Conservation (phyloP, 2,329 filamentous ascomycete genomes). For the Capronia epimyces region DNA sequence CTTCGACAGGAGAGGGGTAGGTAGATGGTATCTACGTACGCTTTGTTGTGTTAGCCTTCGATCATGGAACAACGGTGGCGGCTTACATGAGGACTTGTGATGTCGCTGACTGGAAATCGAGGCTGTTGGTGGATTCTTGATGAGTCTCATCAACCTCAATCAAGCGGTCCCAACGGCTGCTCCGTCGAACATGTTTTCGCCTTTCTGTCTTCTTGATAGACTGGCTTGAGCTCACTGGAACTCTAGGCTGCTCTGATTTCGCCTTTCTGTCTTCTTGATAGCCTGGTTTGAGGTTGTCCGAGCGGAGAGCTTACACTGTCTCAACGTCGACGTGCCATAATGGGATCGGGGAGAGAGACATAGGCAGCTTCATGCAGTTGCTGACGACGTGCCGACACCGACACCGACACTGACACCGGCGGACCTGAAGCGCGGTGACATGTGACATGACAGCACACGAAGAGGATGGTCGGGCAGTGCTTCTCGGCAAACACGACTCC, state of each 20-base stretch:
- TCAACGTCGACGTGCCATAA: slow-evolving; percentile 11
- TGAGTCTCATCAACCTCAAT: slow-evolving; percentile 9
- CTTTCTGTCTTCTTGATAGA: slow-evolving; percentile 18
- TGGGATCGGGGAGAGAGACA: slow-evolving; percentile 8
- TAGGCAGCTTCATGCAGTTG: slow-evolving; percentile 9
- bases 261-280: slow-evolving; percentile 1
- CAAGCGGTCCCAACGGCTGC: slow-evolving; percentile 9
- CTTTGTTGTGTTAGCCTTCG: slow-evolving; percentile 11
- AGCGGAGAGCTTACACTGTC: slow-evolving; percentile 10
- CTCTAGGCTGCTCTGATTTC: slow-evolving; percentile 7
- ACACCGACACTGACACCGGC: too few species aligned
- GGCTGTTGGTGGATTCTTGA: slow-evolving; percentile 6
- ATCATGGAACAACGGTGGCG: slow-evolving; percentile 3
- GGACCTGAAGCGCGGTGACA: slow-evolving; percentile 4
- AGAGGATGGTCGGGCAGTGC: background rate
- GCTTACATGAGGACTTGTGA: slow-evolving; percentile 10
- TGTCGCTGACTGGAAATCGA: slow-evolving; percentile 16
- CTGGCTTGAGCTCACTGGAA: slow-evolving; percentile 3
- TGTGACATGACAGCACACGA: background rate
- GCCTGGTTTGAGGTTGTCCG: slow-evolving; percentile 8
- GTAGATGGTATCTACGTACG: slow-evolving; percentile 4
- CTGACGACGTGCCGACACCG: slow-evolving; percentile 2
- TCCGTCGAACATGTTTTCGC: slow-evolving; percentile 10
- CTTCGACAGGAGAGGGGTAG: slow-evolving; percentile 10
- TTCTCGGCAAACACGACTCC: too few species aligned